Evolutionary conservation across 331 rosid genomes (phyloP), one percentile per base, ranked within the genome.

Genomic region (Quercus phellos): DNA sequence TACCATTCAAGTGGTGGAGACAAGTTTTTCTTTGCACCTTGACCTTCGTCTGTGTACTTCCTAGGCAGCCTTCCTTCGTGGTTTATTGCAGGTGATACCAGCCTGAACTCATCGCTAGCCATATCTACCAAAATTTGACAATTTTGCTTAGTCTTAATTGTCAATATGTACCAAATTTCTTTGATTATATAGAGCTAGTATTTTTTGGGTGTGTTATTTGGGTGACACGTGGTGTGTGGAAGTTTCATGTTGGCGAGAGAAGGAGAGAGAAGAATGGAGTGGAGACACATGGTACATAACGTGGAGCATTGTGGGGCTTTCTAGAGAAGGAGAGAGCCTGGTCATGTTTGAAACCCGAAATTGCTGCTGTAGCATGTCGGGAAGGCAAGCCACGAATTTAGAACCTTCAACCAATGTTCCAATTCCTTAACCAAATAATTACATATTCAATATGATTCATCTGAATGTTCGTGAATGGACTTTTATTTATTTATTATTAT

Each of bases 1-100:
- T 94, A 94, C 97, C 96, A 94, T 70, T 94, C 98, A 22, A 92
- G 32, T 0, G 96, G 96, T 1, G 98, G 98, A 2, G 98, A 94
- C 68, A 83, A 77, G 80, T 92, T 87, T 82, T 78, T 92, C 79
- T 77, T 75, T 0, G 97, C 92, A 0, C 98, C 98, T 32, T 92
- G 97, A 0, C 96, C 96, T 78, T 89, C 96, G 2, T 61, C 82
- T 0, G 96, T 90, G 87, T 84, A 79, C 63, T 90, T 77, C 72
- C 97, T 75, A 0, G 92, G 97, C 17, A 94, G 7, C 77, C 82
- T 85, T 1, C 91, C 98, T 19, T 82, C 93, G 27, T 85, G 85
- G 79, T 53, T 73, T 74, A 94, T 84, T 0, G 78, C 24, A 0
- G 94, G 87, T 6, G 90, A 90, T 9, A 76, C 91, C 76, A 94